Percentiles rank a stretch among this genome's conserved stretches.
These are phyloP conservation scores for Theileria parva DNA, from an alignment of 169 alveolate genomes.

Conservation along the genomic window DNA sequence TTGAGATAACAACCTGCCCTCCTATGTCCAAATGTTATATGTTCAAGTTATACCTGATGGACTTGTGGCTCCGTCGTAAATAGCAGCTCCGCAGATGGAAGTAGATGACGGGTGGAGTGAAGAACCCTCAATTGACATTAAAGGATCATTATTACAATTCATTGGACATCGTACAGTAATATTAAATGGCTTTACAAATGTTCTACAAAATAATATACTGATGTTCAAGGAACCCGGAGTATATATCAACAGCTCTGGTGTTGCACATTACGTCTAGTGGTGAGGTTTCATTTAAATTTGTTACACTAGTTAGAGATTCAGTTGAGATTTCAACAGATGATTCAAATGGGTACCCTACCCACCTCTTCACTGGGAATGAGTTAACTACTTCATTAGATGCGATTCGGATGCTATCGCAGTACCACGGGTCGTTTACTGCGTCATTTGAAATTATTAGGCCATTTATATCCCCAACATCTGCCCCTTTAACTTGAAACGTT, in stretches of 20 bases:
- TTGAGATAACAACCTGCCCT: constrained; percentile 81
- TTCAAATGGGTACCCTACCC: constrained; percentile 84
- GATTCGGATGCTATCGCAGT: constrained; percentile 79
- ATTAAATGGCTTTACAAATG: constrained; percentile 61
- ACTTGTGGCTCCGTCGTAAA: constrained; percentile 83
- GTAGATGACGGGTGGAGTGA: constrained; percentile 85
- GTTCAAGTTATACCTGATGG: constrained; percentile 66
- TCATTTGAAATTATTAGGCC: constrained; percentile 78
- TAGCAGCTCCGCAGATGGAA: constrained; percentile 86
- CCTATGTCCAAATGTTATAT: constrained; percentile 51
- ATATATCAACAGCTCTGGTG: constrained; percentile 64
- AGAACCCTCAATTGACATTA: constrained; percentile 79
- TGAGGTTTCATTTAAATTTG: constrained; percentile 62
- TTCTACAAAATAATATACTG: constrained; percentile 37
- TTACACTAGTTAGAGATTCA: constrained; percentile 55
- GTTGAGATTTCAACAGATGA: constrained; percentile 69
- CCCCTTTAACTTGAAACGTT: constrained; percentile 79
- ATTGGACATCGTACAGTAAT: constrained; percentile 83
- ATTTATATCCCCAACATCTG: constrained; percentile 81
- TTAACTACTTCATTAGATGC: constrained; percentile 67
- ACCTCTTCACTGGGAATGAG: constrained; percentile 78
- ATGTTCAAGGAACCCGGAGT: constrained; percentile 47
- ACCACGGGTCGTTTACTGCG: constrained; percentile 83
- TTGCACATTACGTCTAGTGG: constrained; percentile 65
- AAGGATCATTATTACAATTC: constrained; percentile 77